Conservation (phyloP, 805 yeast species). For the Starmera quercuum region DNA sequence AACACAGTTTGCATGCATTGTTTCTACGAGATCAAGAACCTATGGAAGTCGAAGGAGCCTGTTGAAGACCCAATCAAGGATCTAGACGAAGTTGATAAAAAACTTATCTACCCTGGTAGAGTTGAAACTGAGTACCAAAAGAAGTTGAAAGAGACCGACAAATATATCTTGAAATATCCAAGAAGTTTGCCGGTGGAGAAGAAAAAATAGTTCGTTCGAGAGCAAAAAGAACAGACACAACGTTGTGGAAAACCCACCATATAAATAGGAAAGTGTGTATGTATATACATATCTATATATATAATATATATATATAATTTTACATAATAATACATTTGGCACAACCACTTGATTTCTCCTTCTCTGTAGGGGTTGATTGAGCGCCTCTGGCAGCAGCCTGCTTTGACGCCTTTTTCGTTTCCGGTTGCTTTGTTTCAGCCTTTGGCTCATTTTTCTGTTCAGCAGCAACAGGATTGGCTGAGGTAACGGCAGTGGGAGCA, state of each 20-base stretch:
- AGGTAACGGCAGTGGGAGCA: conserved; percentile 3
- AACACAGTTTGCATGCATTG: conserved; percentile 93
- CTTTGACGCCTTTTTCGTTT: conserved; percentile 5
- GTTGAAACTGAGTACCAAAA: conserved; percentile 36
- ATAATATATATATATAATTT: neutral
- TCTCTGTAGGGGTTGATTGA: conserved; percentile 7
- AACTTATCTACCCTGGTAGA: conserved; percentile 70
- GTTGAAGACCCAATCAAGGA: conserved; percentile 22
- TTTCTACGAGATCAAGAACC: conserved; percentile 67
- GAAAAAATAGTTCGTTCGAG: conserved; percentile 9
- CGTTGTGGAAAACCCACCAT: too few relatives aligned
- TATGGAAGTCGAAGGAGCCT: conserved; percentile 46
- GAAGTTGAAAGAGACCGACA: conserved; percentile 42
- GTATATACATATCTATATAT: neutral
- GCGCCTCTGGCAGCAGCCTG: conserved; percentile 9
- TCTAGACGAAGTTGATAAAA: conserved; percentile 50
- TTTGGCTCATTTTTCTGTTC: too few relatives aligned
- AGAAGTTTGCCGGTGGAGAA: conserved; percentile 45
- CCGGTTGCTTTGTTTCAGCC: conserved; percentile 6
- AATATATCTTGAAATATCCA: conserved; percentile 47
- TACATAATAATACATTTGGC: conserved; percentile 26
- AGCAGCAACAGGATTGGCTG: conserved; percentile 6
- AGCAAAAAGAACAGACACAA: conserved; percentile 5
- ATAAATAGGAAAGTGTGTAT: too few relatives aligned
- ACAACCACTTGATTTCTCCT: conserved; percentile 16